Base-by-base conservation (phyloP, 768 basidiomycete species). In the Amanita pseudoporphyria region DNA sequence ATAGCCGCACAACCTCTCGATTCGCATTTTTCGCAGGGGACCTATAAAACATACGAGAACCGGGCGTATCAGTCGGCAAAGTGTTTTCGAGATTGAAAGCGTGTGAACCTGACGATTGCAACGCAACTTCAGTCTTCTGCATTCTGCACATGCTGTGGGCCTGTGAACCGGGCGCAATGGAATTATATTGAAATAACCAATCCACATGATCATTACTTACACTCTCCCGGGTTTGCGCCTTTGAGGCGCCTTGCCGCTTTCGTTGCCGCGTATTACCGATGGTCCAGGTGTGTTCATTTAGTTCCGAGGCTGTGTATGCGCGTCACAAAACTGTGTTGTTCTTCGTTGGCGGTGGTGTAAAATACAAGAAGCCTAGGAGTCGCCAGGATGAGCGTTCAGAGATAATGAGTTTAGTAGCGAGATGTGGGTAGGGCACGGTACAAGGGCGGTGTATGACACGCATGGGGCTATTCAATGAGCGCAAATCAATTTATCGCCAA, bases 1-100 rank as follows among this genome's bases (percentile, higher is more conserved):
- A 88, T 82, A 14, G 78, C 69, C 18, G 77, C 78, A 58, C 84
- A 88, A 30, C 86, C 86, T 58, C 85, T 71, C 51, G 82, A 81
- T 19, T 77, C 76, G 59, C 87, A 89, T 61, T 79, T 87, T 64
- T 82, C 81, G 65, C 86, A 89, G 9, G 86, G 86, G 30, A 87
- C 72, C 84, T 87, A 28, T 7, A 28, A 3, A 44, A 18, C 26
- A 16, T 16, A 5, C 32, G 6, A 21, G 18, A 14, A n/a, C n/a
- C 16, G 3, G 16, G 16, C 18, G 21, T 35, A 18, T 12, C 12
- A n/a, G n/a, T n/a, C n/a, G n/a, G n/a, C n/a, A n/a, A n/a, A n/a
- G n/a, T 13, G 30, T n/a, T n/a, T n/a, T n/a, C n/a, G n/a, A n/a
- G 4, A 22, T 28, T 3, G n/a, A 28, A n/a, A 36, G 32, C 32